A percentile compares a stretch with the other conserved stretches of the same genome.
Conservation (phyloP, 1,284 basidiomycete species). For the Porogramme epimiltina region DNA sequence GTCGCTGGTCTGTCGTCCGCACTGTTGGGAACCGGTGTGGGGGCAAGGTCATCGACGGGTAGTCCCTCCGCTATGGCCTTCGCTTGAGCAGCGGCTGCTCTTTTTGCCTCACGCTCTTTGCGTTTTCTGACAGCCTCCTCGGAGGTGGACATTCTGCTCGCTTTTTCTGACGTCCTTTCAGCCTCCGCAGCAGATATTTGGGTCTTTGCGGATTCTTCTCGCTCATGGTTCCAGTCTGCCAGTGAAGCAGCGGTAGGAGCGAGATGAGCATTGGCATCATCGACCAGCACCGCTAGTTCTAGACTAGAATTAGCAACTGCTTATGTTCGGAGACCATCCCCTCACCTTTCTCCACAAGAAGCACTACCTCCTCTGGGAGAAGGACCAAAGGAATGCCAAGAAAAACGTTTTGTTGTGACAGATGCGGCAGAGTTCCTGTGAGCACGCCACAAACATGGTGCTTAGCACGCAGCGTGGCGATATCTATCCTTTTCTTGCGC, state of each 20-base stretch:
- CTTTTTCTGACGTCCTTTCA: conserved; percentile 47
- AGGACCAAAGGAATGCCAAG: conserved; percentile 88
- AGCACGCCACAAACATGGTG: conserved; percentile 87
- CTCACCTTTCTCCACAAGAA: conserved; percentile 82
- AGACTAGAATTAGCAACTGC: conserved; percentile 3
- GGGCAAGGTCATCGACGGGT: conserved; percentile 8
- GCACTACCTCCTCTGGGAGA: conserved; percentile 90
- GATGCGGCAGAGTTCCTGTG: conserved; percentile 89
- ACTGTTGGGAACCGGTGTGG: not conserved
- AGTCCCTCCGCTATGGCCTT: conserved; percentile 32
- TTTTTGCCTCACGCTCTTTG: conserved; percentile 65
- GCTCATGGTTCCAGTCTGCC: conserved; percentile 54
- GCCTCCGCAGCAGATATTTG: conserved; percentile 50
- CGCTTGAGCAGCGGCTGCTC: conserved; percentile 40
- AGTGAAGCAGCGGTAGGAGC: conserved; percentile 57
- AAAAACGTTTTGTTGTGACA: conserved; percentile 97
- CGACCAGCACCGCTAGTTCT: conserved; percentile 81
- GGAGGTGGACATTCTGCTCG: conserved; percentile 50
- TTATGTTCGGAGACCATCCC: conserved; percentile 19
- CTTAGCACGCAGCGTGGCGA: conserved; percentile 73
- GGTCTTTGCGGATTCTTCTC: conserved; percentile 44
- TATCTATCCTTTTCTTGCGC: conserved; percentile 54
- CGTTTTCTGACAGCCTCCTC: conserved; percentile 71
- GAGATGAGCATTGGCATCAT: conserved; percentile 67
- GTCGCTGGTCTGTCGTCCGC: conserved; percentile 27